Percentiles rank a stretch among this genome's conserved stretches.
Conservation (phyloP, 2,329 filamentous ascomycete species). For the Sphaerulina populicola region DNA sequence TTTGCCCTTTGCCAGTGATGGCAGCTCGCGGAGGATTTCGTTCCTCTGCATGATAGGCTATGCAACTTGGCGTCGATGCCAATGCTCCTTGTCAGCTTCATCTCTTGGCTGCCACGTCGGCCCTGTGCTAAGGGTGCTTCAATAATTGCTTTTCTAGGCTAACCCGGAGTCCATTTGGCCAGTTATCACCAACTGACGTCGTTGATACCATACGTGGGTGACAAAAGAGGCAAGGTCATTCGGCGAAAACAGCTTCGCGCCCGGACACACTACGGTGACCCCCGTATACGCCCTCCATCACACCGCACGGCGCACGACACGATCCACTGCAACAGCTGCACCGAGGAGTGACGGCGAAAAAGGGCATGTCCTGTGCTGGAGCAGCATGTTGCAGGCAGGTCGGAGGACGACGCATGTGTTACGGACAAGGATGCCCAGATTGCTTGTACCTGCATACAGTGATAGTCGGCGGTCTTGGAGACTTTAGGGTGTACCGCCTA, state of each 20-base stretch:
- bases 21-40: neutral
- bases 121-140: neutral
- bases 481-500: neutral
- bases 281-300: neutral
- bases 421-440: neutral
- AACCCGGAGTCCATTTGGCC: neutral
- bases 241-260: neutral
- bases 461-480: neutral
- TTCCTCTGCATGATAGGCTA: neutral
- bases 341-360: neutral
- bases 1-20: neutral
- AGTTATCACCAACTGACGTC: neutral
- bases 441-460: neutral
- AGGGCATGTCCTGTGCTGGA: neutral
- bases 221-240: neutral
- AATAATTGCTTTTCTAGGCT: slow-evolving; percentile 1
- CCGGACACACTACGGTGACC: neutral
- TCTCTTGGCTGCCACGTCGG: slow-evolving; percentile 5
- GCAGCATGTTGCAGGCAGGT: neutral
- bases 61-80: slow-evolving; percentile 3
- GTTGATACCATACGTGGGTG: neutral
- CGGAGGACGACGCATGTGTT: neutral
- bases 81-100: slow-evolving; percentile 1
- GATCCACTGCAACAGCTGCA: neutral
- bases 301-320: neutral